Evolutionary conservation across 805 yeast genomes (phyloP), one percentile per base, ranked within the genome.

Genomic region (Metschnikowia gruessii): DNA sequence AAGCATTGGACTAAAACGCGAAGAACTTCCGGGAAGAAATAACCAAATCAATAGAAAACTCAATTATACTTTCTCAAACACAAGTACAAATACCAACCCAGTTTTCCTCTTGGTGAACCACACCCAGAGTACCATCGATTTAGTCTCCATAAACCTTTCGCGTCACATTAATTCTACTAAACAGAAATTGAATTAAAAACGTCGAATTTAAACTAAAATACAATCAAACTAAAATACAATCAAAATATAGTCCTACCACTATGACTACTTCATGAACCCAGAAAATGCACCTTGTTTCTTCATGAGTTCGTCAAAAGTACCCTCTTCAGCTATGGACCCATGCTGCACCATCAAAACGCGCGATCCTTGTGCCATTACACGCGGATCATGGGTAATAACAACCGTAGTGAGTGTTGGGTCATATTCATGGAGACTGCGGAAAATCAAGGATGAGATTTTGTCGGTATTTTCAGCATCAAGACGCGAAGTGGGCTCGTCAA

Each of bases 401-500:
- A 92, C 56, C 13, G 77, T 69, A 0, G 82, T 71, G 1, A 74
- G 49, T 1, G 42, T 34, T 19, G 42, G 57, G 32, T 60, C 68
- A 0, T 43, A 45, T 18, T 56, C 53, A 3, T 37, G 53, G 4
- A 53, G 40, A n/a, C 39, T 62, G 1, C 59, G 54, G 11, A 55
- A 43, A 0, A 92, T 68, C 48, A 87, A 53, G 1, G 72, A 58
- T 13, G 74, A 67, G n/a, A 94, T 76, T 1, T 62, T 58, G 7
- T 59, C 55, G 0, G 85, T 63, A 52, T 83, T 85, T 16, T 72
- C 76, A 0, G 83, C 72, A 61, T 94, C 99, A 40, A 94, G 69
- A 0, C 96, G 86, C 0, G 97, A 83, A 0, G 98, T 90, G 55
- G 91, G 84, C 61, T 94, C 99, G 64, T 94, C 99, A 40, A 94